phyloP scores from a whole-genome alignment of 1,284 basidiomycete genomes.

The Leccinum subrobustum region DNA sequence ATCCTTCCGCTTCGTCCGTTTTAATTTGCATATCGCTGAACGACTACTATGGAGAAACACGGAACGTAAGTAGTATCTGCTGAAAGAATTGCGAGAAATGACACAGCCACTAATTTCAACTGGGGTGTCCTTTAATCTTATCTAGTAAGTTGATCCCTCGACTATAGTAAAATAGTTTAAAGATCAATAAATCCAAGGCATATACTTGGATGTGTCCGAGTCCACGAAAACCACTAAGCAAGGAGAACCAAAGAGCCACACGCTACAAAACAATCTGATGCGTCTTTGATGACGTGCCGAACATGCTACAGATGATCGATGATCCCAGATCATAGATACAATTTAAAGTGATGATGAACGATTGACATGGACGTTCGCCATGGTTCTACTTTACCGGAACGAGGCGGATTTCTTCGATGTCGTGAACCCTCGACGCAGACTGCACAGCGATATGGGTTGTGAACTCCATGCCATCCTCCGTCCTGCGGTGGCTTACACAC shows the following conservation, averaged over 20 bases:
- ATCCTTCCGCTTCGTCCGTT: not conserved
- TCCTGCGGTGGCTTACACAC: not conserved
- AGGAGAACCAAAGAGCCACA: not conserved
- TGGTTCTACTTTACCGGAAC: not conserved
- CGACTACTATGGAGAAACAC: not conserved
- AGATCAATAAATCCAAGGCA: not conserved
- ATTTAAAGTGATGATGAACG: not conserved
- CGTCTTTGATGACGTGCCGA: not conserved
- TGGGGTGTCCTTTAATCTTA: not conserved
- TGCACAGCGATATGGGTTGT: slow-evolving; percentile 19
- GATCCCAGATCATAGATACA: not conserved
- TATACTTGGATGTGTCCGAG: not conserved
- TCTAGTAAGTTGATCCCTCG: not conserved
- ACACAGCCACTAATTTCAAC: not conserved
- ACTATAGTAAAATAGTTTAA: not conserved
- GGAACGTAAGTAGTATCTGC: not conserved
- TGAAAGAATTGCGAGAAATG: not conserved
- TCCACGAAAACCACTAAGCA: not conserved
- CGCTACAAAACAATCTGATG: not conserved
- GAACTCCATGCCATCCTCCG: slow-evolving; percentile 1
- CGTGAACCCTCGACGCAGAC: not conserved
- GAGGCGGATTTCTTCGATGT: not conserved
- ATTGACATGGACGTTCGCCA: not conserved
- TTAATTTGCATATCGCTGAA: not conserved
- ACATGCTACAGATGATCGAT: not conserved